phyloP scores from a whole-genome alignment of 257 asterid species.

The Solanum chaucha region DNA sequence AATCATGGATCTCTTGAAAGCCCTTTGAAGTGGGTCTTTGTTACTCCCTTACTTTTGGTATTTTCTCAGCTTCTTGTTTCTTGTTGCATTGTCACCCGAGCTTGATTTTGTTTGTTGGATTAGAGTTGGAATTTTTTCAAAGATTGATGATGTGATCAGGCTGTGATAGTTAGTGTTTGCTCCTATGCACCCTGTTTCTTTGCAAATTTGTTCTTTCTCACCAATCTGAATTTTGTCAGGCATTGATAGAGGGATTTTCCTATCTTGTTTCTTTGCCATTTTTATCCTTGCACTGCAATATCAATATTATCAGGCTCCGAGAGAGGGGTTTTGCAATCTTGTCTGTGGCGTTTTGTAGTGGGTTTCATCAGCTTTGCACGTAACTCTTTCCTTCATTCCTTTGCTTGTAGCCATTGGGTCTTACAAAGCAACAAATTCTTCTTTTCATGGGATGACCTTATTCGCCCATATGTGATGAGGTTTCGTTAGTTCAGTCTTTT shows the following conservation, averaged over 20 bases:
- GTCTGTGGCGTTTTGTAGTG: not conserved
- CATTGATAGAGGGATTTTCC: not conserved
- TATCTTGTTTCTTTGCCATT: not conserved
- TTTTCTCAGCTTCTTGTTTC: not conserved
- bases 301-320: not conserved
- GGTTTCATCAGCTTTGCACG: not conserved
- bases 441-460: not conserved
- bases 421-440: not conserved
- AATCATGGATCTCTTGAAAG: not conserved
- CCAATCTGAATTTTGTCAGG: too few relatives aligned
- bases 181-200: not conserved
- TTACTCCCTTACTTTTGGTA: not conserved
- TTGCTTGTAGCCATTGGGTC: not conserved
- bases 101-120: too few relatives aligned
- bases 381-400: not conserved
- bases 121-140: not conserved
- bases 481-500: not conserved
- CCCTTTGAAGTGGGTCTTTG: not conserved
- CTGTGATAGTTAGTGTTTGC: not conserved
- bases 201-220: too few relatives aligned
- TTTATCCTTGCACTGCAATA: not conserved
- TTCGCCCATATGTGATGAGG: not conserved
- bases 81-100: not conserved
- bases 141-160: not conserved
- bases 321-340: not conserved